A percentile compares a stretch with the other conserved stretches of the same genome.
phyloP scores from a whole-genome alignment of 306 rosid species.

The Trifolium subterraneum region DNA sequence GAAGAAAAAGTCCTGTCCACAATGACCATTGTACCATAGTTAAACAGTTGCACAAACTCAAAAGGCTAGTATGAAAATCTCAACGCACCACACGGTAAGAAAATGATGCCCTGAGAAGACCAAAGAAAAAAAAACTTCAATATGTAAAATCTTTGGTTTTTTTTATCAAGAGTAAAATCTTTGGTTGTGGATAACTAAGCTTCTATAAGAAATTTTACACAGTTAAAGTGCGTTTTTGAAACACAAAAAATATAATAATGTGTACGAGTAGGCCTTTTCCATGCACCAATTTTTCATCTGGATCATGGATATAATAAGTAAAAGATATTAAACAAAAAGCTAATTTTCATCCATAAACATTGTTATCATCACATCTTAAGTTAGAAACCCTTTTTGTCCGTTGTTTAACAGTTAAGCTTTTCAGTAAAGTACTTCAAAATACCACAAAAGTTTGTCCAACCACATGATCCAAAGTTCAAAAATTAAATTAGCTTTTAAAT shows the following conservation, averaged over 20 bases:
- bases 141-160: neutral
- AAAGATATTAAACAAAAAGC: neutral
- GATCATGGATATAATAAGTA: slow-evolving; percentile 18
- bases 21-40: slow-evolving; percentile 39
- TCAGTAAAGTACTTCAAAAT: slow-evolving; percentile 16
- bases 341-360: neutral
- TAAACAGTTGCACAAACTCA: slow-evolving; percentile 12
- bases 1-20: slow-evolving; percentile 72
- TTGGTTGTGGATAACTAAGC: slow-evolving; percentile 1
- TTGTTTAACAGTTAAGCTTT: no score
- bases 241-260: neutral
- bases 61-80: slow-evolving; percentile 14
- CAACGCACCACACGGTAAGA: slow-evolving; percentile 10
- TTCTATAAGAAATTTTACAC: neutral
- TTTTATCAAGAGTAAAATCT: neutral
- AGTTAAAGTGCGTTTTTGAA: neutral
- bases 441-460: slow-evolving; percentile 13
- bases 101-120: slow-evolving; percentile 36
- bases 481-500: slow-evolving; percentile 26
- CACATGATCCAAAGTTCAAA: slow-evolving; percentile 28
- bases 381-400: neutral
- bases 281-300: slow-evolving; percentile 17
- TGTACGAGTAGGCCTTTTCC: neutral
- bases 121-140: neutral
- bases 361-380: slow-evolving; percentile 13